Evolutionary conservation across 805 yeast species (phyloP), one percentile per base, ranked within the genome.

Genomic region (Candida wancherniae): DNA sequence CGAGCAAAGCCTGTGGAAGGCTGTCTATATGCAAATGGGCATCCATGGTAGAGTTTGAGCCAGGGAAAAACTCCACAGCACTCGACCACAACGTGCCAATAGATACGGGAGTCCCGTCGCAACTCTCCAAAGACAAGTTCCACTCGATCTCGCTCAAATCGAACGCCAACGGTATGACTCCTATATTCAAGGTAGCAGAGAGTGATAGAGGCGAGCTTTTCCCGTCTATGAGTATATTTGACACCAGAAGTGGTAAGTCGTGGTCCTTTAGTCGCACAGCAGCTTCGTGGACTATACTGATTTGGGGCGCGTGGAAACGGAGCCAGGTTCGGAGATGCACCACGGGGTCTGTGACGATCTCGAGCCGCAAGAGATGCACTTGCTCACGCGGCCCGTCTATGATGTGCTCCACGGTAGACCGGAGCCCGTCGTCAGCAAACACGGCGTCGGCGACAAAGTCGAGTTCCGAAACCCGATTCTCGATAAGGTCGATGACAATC

Each of bases 71-170:
- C 1, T 14, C 5, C n/a, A 55, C 20, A 2, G 37, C 29, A 3
- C 31, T 31, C 8, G 48, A 44, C 10, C 20, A 29, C 57, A 61
- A 53, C 2, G 34, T 22, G 1, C 65, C 66, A 4, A 61, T 29
- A 9, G 29, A 27, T 6, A 46, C 34, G 8, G 47, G 41, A 2
- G 42, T 24, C 3, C 26, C 28, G 5, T 46, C 24, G 40, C 67
- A 61, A 32, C 54, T 57, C 15, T 46, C 36, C 2, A 62, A 26
- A 7, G 47, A 41, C 2, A 61, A 21, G 23, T 52, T 48, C 63
- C 62, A 57, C 26, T 50, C 44, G 9, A 57, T 44, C 6, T 44
- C 19, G 5, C 36, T 48, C 6, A 60, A 25, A 4, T 36, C 25
- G 9, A 49, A 38, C 9, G 22, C 14, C 7, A 28, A 12, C 4